Evolutionary conservation across 108 stramenopile genomes (phyloP), one percentile per base, ranked within the genome.

Genomic region (Chaetoceros tenuissimus): DNA sequence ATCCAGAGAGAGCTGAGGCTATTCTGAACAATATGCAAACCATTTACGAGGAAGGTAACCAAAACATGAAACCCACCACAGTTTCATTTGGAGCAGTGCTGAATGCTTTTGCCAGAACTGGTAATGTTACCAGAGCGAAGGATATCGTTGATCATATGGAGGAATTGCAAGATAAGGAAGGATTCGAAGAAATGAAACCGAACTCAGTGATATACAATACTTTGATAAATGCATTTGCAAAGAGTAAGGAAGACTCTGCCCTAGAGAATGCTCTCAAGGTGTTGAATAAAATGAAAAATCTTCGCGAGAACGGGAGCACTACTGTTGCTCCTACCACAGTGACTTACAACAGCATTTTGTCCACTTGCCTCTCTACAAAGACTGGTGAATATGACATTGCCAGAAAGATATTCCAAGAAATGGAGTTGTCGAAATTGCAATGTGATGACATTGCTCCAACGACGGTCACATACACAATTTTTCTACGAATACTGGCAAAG

Each of bases 201-300:
- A 82, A 81, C 52, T 71, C 72, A 0, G 29, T 74, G 19, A 67
- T 76, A 56, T 72, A 77, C 60, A 81, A 82, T 8, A 70, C 63
- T 31, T 79, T 87, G 0, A 67, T 87, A 43, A 67, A 71, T 29
- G 78, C 78, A 18, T 87, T 81, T 81, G 79, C 81, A 10, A 81
- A 79, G 60, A 75, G 75, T 52, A 71, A 75, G 13, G 46, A 55
- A 23, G 16, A 64, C 24, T 63, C 69, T 51, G 81, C 76, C 0
- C 74, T 77, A 7, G 68, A 74, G 49, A 72, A 63, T 47, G 85
- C 81, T 16, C 59, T 65, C 3, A 68, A 69, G 13, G 26, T 87
- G 1, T 53, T 87, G 27, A 45, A 63, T 7, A 54, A 63, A 64
- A 79, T 87, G 74, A 60, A 74, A 29, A 60, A 76, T 31, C 46